Evolutionary conservation across 768 basidiomycete species (phyloP).

Genomic region (Collybia mongolica): DNA sequence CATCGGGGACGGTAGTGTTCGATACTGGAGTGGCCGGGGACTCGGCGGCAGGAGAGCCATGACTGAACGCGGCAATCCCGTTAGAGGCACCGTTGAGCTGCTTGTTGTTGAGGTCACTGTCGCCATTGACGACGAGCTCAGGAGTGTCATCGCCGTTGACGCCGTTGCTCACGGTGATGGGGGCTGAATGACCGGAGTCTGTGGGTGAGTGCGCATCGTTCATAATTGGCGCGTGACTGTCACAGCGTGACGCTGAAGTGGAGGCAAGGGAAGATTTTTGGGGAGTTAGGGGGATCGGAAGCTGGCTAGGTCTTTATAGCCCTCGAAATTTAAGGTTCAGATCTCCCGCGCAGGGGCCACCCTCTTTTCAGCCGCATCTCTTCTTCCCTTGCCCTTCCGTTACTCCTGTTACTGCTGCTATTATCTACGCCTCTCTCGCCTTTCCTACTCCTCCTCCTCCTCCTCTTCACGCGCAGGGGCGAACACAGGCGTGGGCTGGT

Average conservation of each 20-base stretch:
- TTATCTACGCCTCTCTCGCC: conserved; percentile 13
- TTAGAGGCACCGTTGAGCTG: conserved; percentile 25
- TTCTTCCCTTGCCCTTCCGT: conserved; percentile 30
- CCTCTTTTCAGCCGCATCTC: conserved; percentile 28
- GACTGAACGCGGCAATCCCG: conserved; percentile 24
- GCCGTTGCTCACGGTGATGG: conserved; percentile 28
- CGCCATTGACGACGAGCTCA: conserved; percentile 33
- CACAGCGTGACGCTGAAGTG: conserved; percentile 55
- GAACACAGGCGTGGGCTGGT: conserved; percentile 88
- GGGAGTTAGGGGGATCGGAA: conserved; percentile 71
- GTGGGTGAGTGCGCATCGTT: conserved; percentile 44
- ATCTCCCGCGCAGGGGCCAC: conserved; percentile 79
- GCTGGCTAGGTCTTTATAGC: conserved; percentile 80
- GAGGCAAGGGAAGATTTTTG: conserved; percentile 68
- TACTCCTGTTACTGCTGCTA: conserved; percentile 9
- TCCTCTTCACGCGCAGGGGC: conserved; percentile 60
- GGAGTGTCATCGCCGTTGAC: conserved; percentile 30
- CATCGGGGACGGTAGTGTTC: conserved; percentile 43
- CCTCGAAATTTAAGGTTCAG: conserved; percentile 80
- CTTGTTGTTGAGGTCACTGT: conserved; percentile 19
- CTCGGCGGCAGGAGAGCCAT: conserved; percentile 41
- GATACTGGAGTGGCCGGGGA: conserved; percentile 65
- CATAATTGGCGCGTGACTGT: conserved; percentile 77
- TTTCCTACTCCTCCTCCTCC: conserved; percentile 47
- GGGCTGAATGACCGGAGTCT: conserved; percentile 32